Conservation (phyloP, 2,329 filamentous ascomycete genomes). For the Pseudocercospora musae region DNA sequence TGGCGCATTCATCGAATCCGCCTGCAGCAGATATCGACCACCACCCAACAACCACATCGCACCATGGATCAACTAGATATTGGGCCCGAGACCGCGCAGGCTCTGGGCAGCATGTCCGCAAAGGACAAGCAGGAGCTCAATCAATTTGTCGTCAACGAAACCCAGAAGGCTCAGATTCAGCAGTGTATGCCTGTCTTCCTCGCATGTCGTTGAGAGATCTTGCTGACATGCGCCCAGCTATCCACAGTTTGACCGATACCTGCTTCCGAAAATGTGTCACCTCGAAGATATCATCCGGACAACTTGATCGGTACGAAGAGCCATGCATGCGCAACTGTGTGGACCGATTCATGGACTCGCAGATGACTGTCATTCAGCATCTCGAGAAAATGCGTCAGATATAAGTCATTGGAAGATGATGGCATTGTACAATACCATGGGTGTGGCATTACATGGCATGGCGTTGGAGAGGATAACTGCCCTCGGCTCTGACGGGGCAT, state of each 20-base stretch:
- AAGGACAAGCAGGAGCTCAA: conserved; percentile 72
- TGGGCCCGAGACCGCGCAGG: conserved; percentile 25
- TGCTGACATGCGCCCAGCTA: conserved; percentile 7
- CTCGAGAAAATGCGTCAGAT: conserved; percentile 59
- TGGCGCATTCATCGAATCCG: background rate
- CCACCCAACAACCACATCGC: background rate
- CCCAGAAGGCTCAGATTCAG: conserved; percentile 74
- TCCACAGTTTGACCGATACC: conserved; percentile 21
- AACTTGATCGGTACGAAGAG: conserved; percentile 75
- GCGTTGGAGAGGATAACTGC: background rate
- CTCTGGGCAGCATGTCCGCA: conserved; percentile 29
- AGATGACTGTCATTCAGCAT: conserved; percentile 79
- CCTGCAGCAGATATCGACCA: conserved; percentile 5
- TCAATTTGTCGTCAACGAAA: conserved; percentile 79
- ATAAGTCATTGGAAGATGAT: conserved; percentile 1
- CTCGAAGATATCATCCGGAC: conserved; percentile 64
- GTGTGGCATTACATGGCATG: background rate
- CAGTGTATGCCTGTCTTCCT: conserved; percentile 30
- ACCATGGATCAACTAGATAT: conserved; percentile 31
- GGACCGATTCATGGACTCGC: conserved; percentile 87
- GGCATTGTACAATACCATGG: background rate
- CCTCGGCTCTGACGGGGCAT: background rate
- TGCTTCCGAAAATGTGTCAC: conserved; percentile 97
- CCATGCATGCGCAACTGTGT: conserved; percentile 88
- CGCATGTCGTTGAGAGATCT: background rate